Evolutionary conservation across 2,329 filamentous ascomycete species (phyloP), one percentile per base, ranked within the genome.

Genomic region (Exophiala oligosperma): DNA sequence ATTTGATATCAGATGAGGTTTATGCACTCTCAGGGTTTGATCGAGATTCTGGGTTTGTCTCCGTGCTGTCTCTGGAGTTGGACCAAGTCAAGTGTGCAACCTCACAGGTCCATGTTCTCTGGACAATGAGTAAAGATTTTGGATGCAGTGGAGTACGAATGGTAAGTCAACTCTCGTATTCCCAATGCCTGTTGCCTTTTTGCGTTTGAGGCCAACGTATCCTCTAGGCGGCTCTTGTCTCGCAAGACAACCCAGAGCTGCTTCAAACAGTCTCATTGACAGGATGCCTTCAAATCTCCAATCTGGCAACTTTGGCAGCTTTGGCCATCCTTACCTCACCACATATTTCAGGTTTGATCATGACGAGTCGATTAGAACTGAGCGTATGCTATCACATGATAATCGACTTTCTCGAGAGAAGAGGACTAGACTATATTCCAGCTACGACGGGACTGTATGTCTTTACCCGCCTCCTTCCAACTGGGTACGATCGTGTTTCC

Each of bases 1-100:
- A 85, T 62, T 70, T 85, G 46, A 76, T 85, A 67, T 78, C 76
- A 60, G 82, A 85, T 65, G 83, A 85, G 64, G 78, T 85, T 32
- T 85, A 85, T 64, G 83, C 81, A 11, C 49, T 52, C 4, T 41
- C 40, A 29, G 48, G 4, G 4, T 37, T 37, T 17, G 28, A 21
- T 35, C 28, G 28, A n/a, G 23, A 17, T 12, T 49, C 40, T 4
- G 4, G 5, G 3, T 54, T 54, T 35, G 40, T 49, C 14, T 54
- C 52, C 11, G 52, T 41, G 4, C 41, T 54, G 4, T 47, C 40
- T 4, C 41, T 54, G 4, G 28, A 54, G 47, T 28, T 38, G 17
- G 43, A 24, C n/a, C 9, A 12, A 11, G 12, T 32, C 12, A 41
- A 26, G 21, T 49, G 40, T 26, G 28, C 47, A 5, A 28, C 8